Evolutionary conservation across 108 stramenopile genomes (phyloP).

Genomic region (Pelagomonas calceolata): DNA sequence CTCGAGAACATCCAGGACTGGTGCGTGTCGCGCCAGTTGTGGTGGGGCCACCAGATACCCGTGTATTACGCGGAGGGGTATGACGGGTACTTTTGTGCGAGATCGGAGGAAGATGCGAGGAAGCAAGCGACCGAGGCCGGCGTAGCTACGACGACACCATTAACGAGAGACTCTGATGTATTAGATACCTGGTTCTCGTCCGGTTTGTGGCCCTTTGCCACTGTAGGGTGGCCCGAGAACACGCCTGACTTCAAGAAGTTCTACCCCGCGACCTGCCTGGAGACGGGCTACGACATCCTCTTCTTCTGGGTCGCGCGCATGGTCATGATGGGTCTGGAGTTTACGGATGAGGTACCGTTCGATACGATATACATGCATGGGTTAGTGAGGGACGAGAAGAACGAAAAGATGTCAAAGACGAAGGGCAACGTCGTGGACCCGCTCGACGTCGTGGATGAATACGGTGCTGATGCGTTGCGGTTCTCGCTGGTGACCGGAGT

Average conservation of each 20-base stretch:
- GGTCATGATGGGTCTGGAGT: slow-evolving; percentile 93
- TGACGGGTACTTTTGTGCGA: slow-evolving; percentile 67
- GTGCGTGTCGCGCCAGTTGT: slow-evolving; percentile 89
- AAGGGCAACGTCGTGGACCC: slow-evolving; percentile 98
- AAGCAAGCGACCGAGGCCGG: slow-evolving; percentile 46
- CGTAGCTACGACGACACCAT: slow-evolving; percentile 38
- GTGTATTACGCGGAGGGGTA: slow-evolving; percentile 72
- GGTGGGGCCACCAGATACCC: slow-evolving; percentile 97
- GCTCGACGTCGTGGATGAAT: slow-evolving; percentile 79
- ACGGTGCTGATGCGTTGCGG: slow-evolving; percentile 81
- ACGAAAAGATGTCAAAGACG: slow-evolving; percentile 96
- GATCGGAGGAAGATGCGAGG: slow-evolving; percentile 67
- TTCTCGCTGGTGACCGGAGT: slow-evolving; percentile 85
- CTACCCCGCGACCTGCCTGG: slow-evolving; percentile 85
- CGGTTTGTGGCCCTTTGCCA: slow-evolving; percentile 92
- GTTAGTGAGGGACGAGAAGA: slow-evolving; percentile 87
- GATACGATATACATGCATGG: slow-evolving; percentile 78
- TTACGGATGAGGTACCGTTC: slow-evolving; percentile 84
- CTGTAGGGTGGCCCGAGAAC: slow-evolving; percentile 72
- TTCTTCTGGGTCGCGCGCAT: slow-evolving; percentile 99
- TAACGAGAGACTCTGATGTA: slow-evolving; percentile 87
- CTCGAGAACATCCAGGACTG: slow-evolving; percentile 85
- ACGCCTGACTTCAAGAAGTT: slow-evolving; percentile 62
- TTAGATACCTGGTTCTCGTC: slow-evolving; percentile 97
- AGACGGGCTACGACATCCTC: slow-evolving; percentile 97